Evolutionary conservation across 345 rosid species (phyloP).

Genomic region (Populus pruinosa): DNA sequence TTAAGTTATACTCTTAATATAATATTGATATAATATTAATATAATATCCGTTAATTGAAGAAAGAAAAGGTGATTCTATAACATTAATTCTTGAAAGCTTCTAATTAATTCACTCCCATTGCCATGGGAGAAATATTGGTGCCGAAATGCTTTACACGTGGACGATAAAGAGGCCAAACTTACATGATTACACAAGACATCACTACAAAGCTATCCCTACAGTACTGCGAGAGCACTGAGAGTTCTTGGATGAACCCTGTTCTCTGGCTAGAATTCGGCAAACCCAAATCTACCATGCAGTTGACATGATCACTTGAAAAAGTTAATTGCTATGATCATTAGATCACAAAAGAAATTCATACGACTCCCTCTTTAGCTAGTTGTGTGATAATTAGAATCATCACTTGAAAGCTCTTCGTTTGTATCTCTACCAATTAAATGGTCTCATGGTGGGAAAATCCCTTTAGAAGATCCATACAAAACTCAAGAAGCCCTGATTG

Average conservation of each 20-base stretch:
- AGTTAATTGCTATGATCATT: background rate
- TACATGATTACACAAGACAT: background rate
- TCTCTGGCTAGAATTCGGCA: background rate
- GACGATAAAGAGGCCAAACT: background rate
- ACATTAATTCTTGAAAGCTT: no score
- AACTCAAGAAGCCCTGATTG: constrained; percentile 19
- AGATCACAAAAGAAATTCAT: background rate
- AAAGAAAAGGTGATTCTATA: no score
- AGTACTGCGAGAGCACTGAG: background rate
- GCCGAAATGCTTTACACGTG: no score
- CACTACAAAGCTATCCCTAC: background rate
- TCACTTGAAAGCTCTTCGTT: constrained; percentile 1
- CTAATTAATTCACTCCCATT: no score
- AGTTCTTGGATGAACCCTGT: background rate
- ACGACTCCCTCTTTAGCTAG: background rate
- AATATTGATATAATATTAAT: no score
- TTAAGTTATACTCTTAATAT: no score
- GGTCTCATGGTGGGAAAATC: background rate
- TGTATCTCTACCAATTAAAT: background rate
- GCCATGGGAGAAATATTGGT: no score
- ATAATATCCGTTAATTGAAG: no score
- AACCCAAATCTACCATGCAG: background rate
- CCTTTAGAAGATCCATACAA: constrained; percentile 4
- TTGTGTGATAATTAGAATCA: background rate
- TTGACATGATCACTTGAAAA: background rate